These are phyloP conservation scores for Rachicladosporium sp. DNA, from an alignment of 2,329 filamentous ascomycete genomes.

Conservation along the genomic window DNA sequence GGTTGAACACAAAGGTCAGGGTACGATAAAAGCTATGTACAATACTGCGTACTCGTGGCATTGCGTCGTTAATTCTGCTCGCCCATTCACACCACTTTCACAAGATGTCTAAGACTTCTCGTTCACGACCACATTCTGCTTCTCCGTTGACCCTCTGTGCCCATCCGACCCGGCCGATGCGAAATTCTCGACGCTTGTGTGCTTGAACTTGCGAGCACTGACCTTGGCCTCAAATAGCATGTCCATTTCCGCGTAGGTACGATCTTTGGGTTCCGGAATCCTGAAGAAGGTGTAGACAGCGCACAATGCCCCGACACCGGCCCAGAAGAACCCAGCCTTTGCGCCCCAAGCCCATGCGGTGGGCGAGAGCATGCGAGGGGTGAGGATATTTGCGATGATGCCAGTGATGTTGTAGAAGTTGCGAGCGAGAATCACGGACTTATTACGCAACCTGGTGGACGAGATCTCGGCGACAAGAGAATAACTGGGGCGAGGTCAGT, in stretches of 20 bases:
- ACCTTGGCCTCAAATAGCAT: slow-evolving; percentile 39
- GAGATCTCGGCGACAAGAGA: slow-evolving; percentile 18
- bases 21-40: no score
- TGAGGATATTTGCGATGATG: slow-evolving; percentile 18
- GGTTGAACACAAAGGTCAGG: no score
- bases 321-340: slow-evolving; percentile 29
- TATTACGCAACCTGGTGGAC: slow-evolving; percentile 15
- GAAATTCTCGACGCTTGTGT: slow-evolving; percentile 7
- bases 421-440: slow-evolving; percentile 19
- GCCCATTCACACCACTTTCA: no score
- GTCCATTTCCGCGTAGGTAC: slow-evolving; percentile 45
- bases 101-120: no score
- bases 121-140: no score
- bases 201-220: slow-evolving; percentile 30
- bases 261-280: slow-evolving; percentile 31
- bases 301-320: slow-evolving; percentile 22
- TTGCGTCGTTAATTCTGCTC: no score
- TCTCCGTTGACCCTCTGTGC: no score
- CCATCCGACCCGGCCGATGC: background rate
- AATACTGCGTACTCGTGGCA: no score
- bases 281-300: slow-evolving; percentile 33
- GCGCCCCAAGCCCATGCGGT: slow-evolving; percentile 10
- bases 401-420: slow-evolving; percentile 14
- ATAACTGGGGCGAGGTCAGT: slow-evolving; percentile 4
- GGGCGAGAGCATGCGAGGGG: slow-evolving; percentile 17